Conservation (phyloP, 2,329 filamentous ascomycete genomes). For the Cladosporium phlei region DNA sequence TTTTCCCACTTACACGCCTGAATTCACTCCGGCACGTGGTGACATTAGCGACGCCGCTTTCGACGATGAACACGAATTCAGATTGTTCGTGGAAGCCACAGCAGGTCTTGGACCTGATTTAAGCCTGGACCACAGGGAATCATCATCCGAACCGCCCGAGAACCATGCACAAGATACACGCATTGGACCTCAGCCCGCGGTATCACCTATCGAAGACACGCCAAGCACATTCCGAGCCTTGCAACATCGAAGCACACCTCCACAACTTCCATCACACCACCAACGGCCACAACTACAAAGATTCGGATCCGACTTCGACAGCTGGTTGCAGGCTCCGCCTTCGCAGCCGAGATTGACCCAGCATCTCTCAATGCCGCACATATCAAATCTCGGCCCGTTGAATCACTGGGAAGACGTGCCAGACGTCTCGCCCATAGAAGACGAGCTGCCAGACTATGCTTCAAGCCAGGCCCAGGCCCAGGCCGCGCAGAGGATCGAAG, state of each 20-base stretch:
- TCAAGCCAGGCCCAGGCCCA: constrained; percentile 45
- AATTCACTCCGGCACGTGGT: constrained; percentile 20
- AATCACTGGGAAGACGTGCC: constrained; percentile 17
- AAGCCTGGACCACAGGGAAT: constrained; percentile 2
- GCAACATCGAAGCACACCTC: constrained; percentile 17
- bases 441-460: constrained; percentile 44
- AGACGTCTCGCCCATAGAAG: constrained; percentile 22
- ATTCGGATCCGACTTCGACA: constrained; percentile 16
- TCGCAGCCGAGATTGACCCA: constrained; percentile 11
- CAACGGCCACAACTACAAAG: constrained; percentile 14
- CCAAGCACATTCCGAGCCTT: constrained; percentile 24
- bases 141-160: background rate
- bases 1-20: too few species aligned
- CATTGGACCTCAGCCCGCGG: background rate
- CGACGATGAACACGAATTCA: constrained; percentile 28
- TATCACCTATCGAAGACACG: constrained; percentile 23
- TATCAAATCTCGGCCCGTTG: background rate
- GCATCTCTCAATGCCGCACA: constrained; percentile 7
- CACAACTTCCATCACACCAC: background rate
- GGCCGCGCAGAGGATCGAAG: constrained; percentile 35
- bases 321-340: constrained; percentile 19
- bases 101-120: constrained; percentile 25
- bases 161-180: background rate
- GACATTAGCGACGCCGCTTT: constrained; percentile 24
- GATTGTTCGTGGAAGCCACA: constrained; percentile 31